These are phyloP conservation scores for Tetragonia tetragonoides DNA, from an alignment of 148 eudicot species.

Conservation along the genomic window DNA sequence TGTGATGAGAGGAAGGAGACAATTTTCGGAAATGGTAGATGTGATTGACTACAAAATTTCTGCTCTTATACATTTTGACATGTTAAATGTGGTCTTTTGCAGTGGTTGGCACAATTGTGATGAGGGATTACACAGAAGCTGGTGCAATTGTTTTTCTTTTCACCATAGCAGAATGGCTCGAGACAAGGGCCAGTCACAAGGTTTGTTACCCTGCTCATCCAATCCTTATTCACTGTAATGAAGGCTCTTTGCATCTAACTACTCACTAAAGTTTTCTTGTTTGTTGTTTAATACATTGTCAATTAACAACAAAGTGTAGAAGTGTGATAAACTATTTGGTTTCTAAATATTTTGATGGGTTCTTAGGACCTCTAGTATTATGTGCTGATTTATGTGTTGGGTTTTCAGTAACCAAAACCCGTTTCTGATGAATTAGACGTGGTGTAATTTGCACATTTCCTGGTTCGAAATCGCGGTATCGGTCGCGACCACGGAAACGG, in stretches of 20 bases:
- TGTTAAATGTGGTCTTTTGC: constrained; percentile 12
- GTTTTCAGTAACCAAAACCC: too few relatives aligned
- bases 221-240: neutral
- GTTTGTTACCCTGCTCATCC: constrained; percentile 20
- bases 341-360: too few relatives aligned
- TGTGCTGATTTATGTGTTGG: too few relatives aligned
- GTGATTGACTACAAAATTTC: neutral
- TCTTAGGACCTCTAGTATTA: too few relatives aligned
- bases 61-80: neutral
- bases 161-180: constrained; percentile 88
- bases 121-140: constrained; percentile 77
- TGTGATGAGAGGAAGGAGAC: neutral
- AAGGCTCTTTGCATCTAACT: neutral
- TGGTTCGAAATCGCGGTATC: too few relatives aligned
- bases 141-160: constrained; percentile 83
- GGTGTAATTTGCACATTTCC: too few relatives aligned
- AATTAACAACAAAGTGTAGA: too few relatives aligned
- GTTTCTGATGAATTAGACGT: too few relatives aligned
- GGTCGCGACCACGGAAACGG: too few relatives aligned
- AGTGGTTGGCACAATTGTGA: constrained; percentile 68
- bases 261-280: neutral
- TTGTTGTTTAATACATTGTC: neutral
- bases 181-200: constrained; percentile 84
- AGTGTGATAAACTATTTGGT: too few relatives aligned
- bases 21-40: neutral